phyloP scores from a whole-genome alignment of 352 stramenopile genomes.

The Blastocystis sp. region DNA sequence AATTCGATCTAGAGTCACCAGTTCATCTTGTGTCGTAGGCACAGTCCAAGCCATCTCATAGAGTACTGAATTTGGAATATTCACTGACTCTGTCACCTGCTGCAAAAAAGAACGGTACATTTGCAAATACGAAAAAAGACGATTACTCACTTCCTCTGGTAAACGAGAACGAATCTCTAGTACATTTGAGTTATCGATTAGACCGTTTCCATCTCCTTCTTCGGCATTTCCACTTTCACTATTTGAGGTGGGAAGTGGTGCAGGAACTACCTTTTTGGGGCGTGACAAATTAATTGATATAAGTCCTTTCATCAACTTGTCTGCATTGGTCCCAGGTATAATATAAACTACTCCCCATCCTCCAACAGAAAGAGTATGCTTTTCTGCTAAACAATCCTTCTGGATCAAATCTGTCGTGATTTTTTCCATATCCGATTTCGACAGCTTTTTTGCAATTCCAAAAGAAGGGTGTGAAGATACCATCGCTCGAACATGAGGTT shows the following conservation, averaged over 20 bases:
- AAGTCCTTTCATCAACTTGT: background rate
- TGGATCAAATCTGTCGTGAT: background rate
- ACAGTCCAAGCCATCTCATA: constrained; percentile 23
- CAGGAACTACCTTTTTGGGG: background rate
- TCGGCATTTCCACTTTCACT: background rate
- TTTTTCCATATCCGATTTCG: background rate
- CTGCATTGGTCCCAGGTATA: background rate
- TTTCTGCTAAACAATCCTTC: constrained; percentile 11
- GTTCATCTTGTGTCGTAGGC: constrained; percentile 19
- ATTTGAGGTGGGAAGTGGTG: background rate
- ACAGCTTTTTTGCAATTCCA: background rate
- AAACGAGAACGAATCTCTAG: background rate
- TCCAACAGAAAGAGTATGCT: background rate
- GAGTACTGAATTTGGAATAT: background rate
- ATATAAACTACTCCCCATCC: background rate
- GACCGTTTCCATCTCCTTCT: background rate
- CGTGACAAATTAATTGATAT: background rate
- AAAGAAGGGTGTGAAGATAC: background rate
- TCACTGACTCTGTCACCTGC: background rate
- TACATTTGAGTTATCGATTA: background rate
- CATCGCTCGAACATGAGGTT: background rate
- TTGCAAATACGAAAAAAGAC: background rate
- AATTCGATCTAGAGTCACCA: constrained; percentile 33
- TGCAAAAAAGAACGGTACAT: background rate
- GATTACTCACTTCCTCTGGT: background rate